These are phyloP conservation scores for Fusarium setosum DNA, from an alignment of 2,329 filamentous ascomycete species.

Conservation along the genomic window DNA sequence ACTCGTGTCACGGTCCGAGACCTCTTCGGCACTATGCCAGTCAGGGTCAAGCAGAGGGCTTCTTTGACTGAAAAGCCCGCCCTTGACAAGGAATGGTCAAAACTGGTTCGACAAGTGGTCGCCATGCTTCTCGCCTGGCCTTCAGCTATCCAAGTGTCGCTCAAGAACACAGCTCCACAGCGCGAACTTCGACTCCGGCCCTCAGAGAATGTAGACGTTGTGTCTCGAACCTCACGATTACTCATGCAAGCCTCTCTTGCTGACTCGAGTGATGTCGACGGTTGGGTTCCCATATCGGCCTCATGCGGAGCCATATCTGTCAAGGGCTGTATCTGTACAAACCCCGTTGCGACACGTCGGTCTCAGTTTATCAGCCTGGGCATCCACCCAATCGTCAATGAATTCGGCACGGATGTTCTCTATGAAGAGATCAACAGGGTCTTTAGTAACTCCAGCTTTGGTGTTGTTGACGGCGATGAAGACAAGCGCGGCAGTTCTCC, in stretches of 20 bases:
- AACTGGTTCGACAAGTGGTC: slow-evolving; percentile 67
- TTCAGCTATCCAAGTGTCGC: slow-evolving; percentile 62
- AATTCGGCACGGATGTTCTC: slow-evolving; percentile 70
- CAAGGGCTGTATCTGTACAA: slow-evolving; percentile 76
- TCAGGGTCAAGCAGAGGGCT: slow-evolving; percentile 84
- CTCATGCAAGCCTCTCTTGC: slow-evolving; percentile 75
- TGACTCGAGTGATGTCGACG: slow-evolving; percentile 59
- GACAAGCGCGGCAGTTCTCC: slow-evolving; percentile 45
- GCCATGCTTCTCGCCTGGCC: slow-evolving; percentile 79
- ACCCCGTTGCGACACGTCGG: slow-evolving; percentile 76
- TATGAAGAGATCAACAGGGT: slow-evolving; percentile 83
- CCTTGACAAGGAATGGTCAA: slow-evolving; percentile 73
- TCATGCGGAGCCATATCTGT: slow-evolving; percentile 71
- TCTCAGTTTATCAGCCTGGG: slow-evolving; percentile 87
- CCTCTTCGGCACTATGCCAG: slow-evolving; percentile 90
- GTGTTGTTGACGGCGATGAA: slow-evolving; percentile 63
- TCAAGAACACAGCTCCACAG: slow-evolving; percentile 62
- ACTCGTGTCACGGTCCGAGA: slow-evolving; percentile 82
- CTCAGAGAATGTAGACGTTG: slow-evolving; percentile 30
- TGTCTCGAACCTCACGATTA: slow-evolving; percentile 56
- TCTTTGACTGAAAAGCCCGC: slow-evolving; percentile 61
- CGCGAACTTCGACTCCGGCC: slow-evolving; percentile 53
- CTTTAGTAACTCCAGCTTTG: slow-evolving; percentile 84
- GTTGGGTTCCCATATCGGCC: slow-evolving; percentile 80
- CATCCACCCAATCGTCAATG: slow-evolving; percentile 70